Evolutionary conservation across 257 asterid species (phyloP), one percentile per base, ranked within the genome.

Genomic region (Solanum commersonii): DNA sequence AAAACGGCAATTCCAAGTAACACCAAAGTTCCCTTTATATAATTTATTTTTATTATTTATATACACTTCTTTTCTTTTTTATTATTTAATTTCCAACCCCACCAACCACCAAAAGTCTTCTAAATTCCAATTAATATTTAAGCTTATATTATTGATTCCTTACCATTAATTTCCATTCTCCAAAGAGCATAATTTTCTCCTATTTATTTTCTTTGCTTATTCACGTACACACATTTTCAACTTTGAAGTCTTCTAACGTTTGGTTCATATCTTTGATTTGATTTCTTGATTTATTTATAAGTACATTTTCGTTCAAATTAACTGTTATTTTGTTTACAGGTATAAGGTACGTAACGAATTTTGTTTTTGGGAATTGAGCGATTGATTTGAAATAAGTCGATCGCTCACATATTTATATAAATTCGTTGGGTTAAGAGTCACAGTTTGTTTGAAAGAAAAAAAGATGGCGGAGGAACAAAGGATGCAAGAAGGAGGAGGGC

Each of bases 401-500:
- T 91, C 92, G 91, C 92, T 92, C 93, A 37, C 10, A 40, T 35
- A 56, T n/a, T 20, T 59, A 59, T 22, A 59, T 60, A 60, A 60
- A 60, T 60, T 60, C 5, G 6, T 60, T 60, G 68, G 10, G 68
- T 60, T 8, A 60, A 60, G 8, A 22, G 35, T 49, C 25, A 34
- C 18, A 22, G 3, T 42, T 84, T 37, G 12, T 25, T 31, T 60
- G 34, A 34, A 40, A 33, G 27, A 59, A 22, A 52, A 25, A 49
- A 34, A n/a, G 10, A 93, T 93, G 95, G 93, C 94, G 10, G 95
- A 93, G 91, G 95, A 93, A 87, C 94, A 93, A 56, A 88, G 88
- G 78, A 91, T 88, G 92, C 94, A 92, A 83, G 93, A 93, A 37
- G 91, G 89, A 3, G 95, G 90, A 81, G 87, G 90, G 27, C 95